Percentiles rank a stretch among this genome's conserved stretches.
Conservation (phyloP, 176 grass and related monocot species). For the Lolium multiflorum region DNA sequence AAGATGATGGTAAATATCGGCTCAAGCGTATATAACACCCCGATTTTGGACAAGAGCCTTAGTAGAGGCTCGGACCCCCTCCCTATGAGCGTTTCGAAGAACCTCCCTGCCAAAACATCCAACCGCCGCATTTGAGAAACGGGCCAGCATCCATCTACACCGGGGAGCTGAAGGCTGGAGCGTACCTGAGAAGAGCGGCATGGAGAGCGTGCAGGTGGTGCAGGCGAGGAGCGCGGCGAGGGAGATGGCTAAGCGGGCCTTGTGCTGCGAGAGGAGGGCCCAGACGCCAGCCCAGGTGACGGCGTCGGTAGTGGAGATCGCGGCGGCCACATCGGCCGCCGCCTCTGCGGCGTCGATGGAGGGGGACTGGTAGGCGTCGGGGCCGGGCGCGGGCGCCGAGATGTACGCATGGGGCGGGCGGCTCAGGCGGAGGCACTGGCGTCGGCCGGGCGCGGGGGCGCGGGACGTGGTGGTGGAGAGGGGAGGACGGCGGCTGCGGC, state of each 20-base stretch:
- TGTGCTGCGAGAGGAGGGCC: constrained; percentile 67
- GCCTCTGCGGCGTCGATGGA: constrained; percentile 39
- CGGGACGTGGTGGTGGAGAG: neutral
- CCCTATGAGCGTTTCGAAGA: constrained; percentile 91
- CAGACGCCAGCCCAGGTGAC: constrained; percentile 77
- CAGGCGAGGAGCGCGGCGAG: constrained; percentile 76
- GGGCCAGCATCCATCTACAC: constrained; percentile 14
- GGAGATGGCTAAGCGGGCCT: constrained; percentile 60
- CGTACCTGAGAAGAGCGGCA: constrained; percentile 92
- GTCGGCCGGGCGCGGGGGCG: neutral
- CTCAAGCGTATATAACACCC: constrained; percentile 74
- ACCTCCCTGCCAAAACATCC: constrained; percentile 63
- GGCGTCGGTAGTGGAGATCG: constrained; percentile 47
- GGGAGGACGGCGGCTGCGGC: neutral
- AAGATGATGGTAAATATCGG: constrained; percentile 89
- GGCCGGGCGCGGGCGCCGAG: constrained; percentile 77
- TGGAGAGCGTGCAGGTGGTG: constrained; percentile 80
- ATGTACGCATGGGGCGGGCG: constrained; percentile 58
- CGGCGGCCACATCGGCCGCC: constrained; percentile 46
- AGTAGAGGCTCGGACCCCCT: constrained; percentile 64
- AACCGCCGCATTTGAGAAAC: constrained; percentile 27
- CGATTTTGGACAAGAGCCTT: constrained; percentile 83
- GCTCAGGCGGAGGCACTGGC: constrained; percentile 17
- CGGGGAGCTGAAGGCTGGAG: neutral
- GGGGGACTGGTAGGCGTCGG: constrained; percentile 55